phyloP scores from a whole-genome alignment of 176 grass and related monocot genomes.

The Triticum timopheevii region DNA sequence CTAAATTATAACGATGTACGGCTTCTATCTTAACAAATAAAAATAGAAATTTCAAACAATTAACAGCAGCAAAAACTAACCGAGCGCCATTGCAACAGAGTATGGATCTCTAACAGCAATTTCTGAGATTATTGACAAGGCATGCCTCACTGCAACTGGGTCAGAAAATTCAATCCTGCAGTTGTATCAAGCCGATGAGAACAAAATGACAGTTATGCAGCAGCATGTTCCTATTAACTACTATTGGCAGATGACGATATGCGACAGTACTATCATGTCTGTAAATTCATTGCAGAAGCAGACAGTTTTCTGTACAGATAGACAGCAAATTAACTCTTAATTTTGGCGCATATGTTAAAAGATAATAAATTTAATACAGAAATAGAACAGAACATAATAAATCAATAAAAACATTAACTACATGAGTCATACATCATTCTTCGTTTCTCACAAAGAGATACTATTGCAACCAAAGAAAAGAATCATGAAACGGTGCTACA shows the following conservation, averaged over 20 bases:
- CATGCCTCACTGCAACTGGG: constrained; percentile 92
- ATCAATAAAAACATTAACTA: constrained; percentile 16
- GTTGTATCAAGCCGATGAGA: constrained; percentile 30
- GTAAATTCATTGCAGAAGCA: background rate
- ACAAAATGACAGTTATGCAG: constrained; percentile 9
- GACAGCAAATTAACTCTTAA: background rate
- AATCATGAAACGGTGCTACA: constrained; percentile 26
- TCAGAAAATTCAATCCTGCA: constrained; percentile 96
- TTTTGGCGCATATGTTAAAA: constrained; percentile 12
- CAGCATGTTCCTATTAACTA: background rate
- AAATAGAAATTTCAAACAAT: constrained; percentile 10
- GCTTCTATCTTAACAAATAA: background rate
- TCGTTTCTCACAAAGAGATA: background rate
- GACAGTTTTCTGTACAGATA: constrained; percentile 16
- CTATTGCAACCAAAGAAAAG: background rate
- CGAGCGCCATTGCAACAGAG: constrained; percentile 93
- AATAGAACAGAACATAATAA: background rate
- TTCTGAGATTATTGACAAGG: constrained; percentile 89
- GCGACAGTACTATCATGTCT: background rate
- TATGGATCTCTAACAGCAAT: constrained; percentile 94
- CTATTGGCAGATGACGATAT: background rate
- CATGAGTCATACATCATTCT: background rate
- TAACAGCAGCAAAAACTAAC: constrained; percentile 49
- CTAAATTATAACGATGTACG: background rate
- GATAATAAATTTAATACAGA: constrained; percentile 12